These are phyloP conservation scores for Acarospora socialis DNA, from an alignment of 2,329 filamentous ascomycete species.

Conservation along the genomic window DNA sequence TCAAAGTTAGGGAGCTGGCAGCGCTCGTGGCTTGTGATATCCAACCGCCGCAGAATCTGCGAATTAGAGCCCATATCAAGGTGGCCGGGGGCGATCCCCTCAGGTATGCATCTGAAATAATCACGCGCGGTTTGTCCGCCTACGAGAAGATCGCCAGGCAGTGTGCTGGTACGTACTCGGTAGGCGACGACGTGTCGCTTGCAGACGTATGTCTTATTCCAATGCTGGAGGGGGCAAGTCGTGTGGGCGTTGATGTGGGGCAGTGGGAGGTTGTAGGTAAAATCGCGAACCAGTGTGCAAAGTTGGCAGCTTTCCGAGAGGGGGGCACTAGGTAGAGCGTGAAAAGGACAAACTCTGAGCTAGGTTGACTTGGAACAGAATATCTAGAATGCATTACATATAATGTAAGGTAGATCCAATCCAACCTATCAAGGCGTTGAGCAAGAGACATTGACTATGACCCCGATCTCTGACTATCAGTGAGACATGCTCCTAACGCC, in stretches of 20 bases:
- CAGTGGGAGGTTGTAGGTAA: constrained; percentile 16
- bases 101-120: constrained; percentile 39
- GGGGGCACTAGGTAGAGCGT: no score
- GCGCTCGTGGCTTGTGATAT: constrained; percentile 42
- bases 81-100: constrained; percentile 30
- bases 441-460: no score
- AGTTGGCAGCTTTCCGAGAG: neutral
- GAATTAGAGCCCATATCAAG: constrained; percentile 36
- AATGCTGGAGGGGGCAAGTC: constrained; percentile 42
- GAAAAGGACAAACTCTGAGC: no score
- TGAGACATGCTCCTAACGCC: no score
- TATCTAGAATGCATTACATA: no score
- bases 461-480: no score
- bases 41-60: constrained; percentile 46
- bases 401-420: no score
- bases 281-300: neutral
- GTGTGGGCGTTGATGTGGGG: constrained; percentile 39
- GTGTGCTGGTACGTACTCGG: constrained; percentile 37
- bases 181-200: constrained; percentile 41
- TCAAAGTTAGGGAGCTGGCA: constrained; percentile 39
- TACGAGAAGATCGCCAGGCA: constrained; percentile 35
- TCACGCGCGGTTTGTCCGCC: constrained; percentile 39
- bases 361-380: no score
- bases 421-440: no score
- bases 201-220: constrained; percentile 47